Evolutionary conservation across 192 early-diverging fungal genomes (phyloP).

Genomic region (Endogone sp.): DNA sequence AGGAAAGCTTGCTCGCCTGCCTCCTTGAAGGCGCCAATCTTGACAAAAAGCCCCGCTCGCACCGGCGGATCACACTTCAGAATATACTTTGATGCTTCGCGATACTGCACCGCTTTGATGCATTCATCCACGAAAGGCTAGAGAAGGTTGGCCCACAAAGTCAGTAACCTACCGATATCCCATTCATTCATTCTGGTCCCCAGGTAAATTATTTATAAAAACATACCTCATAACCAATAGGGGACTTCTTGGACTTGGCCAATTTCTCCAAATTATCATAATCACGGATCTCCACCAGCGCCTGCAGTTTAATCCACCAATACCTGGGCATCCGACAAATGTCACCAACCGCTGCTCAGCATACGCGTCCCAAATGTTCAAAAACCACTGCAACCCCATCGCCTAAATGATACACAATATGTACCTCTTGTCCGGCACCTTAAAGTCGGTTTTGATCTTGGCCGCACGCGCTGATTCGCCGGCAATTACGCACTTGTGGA

Average conservation of each 20-base stretch:
- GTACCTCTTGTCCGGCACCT: conserved; percentile 78
- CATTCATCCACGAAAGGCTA: conserved; percentile 82
- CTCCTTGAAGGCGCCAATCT: conserved; percentile 70
- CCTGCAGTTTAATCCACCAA: conserved; percentile 87
- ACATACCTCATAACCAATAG: conserved; percentile 66
- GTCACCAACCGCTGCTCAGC: no score
- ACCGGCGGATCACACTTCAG: conserved; percentile 60
- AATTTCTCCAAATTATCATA: conserved; percentile 87
- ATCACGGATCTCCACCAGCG: conserved; percentile 73
- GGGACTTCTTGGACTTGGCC: conserved; percentile 70
- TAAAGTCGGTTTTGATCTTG: conserved; percentile 82
- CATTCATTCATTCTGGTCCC: no score
- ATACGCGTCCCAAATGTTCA: no score
- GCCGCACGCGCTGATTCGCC: conserved; percentile 68
- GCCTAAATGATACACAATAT: neutral
- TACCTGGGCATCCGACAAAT: conserved; percentile 40
- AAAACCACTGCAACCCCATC: no score
- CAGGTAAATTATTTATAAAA: no score
- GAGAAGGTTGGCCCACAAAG: neutral
- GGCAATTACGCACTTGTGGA: conserved; percentile 70
- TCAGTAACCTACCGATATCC: no score
- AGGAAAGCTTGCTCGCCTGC: conserved; percentile 64
- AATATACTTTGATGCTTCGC: conserved; percentile 76
- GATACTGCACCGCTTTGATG: conserved; percentile 66
- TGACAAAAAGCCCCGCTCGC: conserved; percentile 59